Percentiles rank a stretch among this genome's conserved stretches.
phyloP scores from a whole-genome alignment of 2,329 filamentous ascomycete genomes.

The Esteya vermicola region DNA sequence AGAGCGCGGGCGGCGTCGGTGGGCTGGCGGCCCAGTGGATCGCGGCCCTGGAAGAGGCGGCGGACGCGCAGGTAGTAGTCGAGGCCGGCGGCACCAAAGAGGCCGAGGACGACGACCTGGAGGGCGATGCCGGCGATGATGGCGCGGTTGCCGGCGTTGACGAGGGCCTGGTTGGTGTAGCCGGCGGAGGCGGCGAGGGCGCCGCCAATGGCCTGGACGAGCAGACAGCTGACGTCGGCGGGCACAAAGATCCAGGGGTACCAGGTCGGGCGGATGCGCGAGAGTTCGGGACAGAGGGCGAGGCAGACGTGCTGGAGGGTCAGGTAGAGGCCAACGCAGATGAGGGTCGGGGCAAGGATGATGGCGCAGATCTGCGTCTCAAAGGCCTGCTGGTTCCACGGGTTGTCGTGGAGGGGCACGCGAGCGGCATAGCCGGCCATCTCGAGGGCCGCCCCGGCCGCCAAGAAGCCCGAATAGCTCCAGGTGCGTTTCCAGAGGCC shows the following conservation, averaged over 20 bases:
- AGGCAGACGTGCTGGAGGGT: constrained; percentile 46
- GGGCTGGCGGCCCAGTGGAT: neutral
- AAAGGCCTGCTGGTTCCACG: constrained; percentile 39
- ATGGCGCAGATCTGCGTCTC: constrained; percentile 45
- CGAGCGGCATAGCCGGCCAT: constrained; percentile 39
- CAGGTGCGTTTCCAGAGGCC: constrained; percentile 39
- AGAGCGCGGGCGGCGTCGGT: constrained; percentile 15
- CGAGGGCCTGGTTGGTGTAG: constrained; percentile 21
- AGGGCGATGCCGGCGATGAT: constrained; percentile 41
- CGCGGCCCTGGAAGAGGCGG: constrained; percentile 19
- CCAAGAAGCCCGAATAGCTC: constrained; percentile 35
- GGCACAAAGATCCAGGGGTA: constrained; percentile 46
- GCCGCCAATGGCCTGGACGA: constrained; percentile 45
- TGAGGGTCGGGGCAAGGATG: constrained; percentile 43
- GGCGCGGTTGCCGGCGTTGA: constrained; percentile 30
- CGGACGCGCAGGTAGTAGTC: constrained; percentile 32
- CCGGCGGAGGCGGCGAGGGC: constrained; percentile 35
- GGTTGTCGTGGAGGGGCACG: constrained; percentile 34
- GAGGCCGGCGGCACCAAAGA: constrained; percentile 27
- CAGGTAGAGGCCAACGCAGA: constrained; percentile 50
- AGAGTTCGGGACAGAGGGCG: constrained; percentile 31
- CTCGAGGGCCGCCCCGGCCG: constrained; percentile 35
- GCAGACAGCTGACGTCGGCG: constrained; percentile 41
- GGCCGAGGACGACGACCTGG: constrained; percentile 34
- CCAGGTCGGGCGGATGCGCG: constrained; percentile 33